These are phyloP conservation scores for Platanus orientalis DNA, from an alignment of 164 flowering plant species.

Conservation along the genomic window DNA sequence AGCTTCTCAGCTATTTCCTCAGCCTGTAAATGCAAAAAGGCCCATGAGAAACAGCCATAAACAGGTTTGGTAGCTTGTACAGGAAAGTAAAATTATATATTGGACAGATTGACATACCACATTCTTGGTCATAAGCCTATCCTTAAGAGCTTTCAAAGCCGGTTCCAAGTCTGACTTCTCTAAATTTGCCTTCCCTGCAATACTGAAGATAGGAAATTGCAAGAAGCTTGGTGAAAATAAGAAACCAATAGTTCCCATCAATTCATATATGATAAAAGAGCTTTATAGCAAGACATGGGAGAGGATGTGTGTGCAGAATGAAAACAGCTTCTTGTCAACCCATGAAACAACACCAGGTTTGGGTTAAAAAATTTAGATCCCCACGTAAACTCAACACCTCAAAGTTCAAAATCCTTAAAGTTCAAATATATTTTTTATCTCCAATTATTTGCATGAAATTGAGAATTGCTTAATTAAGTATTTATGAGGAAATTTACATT, in stretches of 20 bases:
- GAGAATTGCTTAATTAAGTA: no score
- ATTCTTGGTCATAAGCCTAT: constrained; percentile 96
- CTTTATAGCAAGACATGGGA: no score
- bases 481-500: no score
- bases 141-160: constrained; percentile 92
- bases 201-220: constrained; percentile 41
- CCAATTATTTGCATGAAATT: no score
- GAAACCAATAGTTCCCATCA: neutral
- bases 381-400: no score
- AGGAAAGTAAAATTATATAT: neutral
- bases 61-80: constrained; percentile 3
- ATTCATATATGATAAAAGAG: neutral
- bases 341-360: no score
- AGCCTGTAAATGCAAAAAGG: constrained; percentile 42
- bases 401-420: no score
- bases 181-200: constrained; percentile 87
- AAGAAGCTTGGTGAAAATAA: constrained; percentile 4
- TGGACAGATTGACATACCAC: constrained; percentile 62
- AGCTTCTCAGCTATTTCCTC: constrained; percentile 98
- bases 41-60: constrained; percentile 2
- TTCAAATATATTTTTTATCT: no score
- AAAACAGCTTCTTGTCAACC: no score
- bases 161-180: constrained; percentile 92
- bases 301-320: no score
- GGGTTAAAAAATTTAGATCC: no score